Evolutionary conservation across 2,329 filamentous ascomycete genomes (phyloP).

Genomic region (Botrytis hyacinthi): DNA sequence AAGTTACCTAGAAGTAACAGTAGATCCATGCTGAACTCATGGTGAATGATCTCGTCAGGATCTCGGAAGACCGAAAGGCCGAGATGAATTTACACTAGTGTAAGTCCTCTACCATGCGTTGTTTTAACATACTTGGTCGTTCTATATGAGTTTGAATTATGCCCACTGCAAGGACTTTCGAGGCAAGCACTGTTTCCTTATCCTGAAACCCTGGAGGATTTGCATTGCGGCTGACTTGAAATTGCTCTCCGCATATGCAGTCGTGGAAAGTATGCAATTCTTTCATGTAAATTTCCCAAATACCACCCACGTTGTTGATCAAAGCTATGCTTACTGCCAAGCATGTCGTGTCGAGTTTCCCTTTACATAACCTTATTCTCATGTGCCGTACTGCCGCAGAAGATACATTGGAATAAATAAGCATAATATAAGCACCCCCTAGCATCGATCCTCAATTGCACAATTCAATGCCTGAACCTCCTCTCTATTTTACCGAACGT

Average conservation of each 20-base stretch:
- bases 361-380: background rate
- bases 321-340: background rate
- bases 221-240: background rate
- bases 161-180: background rate
- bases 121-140: background rate
- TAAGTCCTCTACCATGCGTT: background rate
- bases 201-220: background rate
- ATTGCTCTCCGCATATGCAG: background rate
- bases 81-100: background rate
- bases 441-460: background rate
- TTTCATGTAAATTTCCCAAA: background rate
- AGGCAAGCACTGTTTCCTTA: background rate
- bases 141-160: background rate
- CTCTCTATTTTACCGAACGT: background rate
- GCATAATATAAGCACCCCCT: background rate
- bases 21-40: background rate
- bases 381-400: background rate
- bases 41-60: background rate
- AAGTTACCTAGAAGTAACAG: background rate
- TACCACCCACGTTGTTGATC: background rate
- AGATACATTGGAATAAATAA: background rate
- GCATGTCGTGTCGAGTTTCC: background rate
- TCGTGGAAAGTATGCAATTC: background rate
- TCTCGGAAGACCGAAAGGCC: background rate
- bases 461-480: background rate